Evolutionary conservation across 1,284 basidiomycete genomes (phyloP), one percentile per base, ranked within the genome.

Genomic region (Ceratobasidium sp.): DNA sequence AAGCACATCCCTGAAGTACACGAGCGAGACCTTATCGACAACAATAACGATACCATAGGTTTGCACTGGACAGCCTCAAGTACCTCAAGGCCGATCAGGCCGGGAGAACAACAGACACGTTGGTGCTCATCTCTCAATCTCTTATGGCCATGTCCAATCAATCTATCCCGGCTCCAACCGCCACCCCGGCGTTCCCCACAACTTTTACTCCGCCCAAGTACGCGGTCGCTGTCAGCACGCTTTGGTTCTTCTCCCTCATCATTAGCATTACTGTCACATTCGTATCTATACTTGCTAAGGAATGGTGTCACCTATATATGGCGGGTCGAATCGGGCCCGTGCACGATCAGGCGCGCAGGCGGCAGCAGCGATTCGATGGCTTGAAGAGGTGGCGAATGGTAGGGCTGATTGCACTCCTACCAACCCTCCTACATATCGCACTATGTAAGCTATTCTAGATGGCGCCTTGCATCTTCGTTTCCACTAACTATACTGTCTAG

Each of bases 211-310:
- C 66, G 13, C 26, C 66, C 10, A 33, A 23, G 3, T 20, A 39
- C 33, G 66, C 66, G 4, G 26, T 68, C 10, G 10, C 28, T 2
- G 23, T 44, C 44, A 68, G 51, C 49, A 51, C 66, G 18, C 66
- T 68, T 44, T 68, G 66, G 66, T 68, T 68, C 44, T 18, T 68
- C 9, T 68, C 66, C 7, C 66, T 68, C 44, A 68, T 46, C 9
- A 20, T 68, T n/a, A 51, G 66, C 23, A 20, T 68, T 4, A 20
- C 49, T 20, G 66, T 68, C 18, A 49, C 66, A 15, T 46, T 68
- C 18, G 26, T 68, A 15, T 10, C 66, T 68, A 68, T 68, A 13
- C 66, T 68, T 15, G 66, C 66, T 26, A 68, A 68, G 23, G 66
- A 68, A 12, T 68, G 66, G 66, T 68, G 66, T 44, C 42, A 68